Evolutionary conservation across 192 early-diverging fungal genomes (phyloP).

Genomic region (Backusella parvicylindrica): DNA sequence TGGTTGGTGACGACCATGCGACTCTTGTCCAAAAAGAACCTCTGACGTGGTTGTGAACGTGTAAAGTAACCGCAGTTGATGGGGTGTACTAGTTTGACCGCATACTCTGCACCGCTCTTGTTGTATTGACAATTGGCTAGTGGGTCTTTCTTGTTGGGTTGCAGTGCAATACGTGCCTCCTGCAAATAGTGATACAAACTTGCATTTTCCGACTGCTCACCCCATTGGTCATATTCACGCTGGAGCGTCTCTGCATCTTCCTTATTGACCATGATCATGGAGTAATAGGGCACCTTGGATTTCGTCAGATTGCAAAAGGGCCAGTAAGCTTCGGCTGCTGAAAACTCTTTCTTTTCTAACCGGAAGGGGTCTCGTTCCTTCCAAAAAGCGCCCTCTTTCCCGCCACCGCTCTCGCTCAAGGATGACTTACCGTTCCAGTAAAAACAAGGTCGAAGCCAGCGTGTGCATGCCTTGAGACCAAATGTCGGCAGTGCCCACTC

Average conservation of each 20-base stretch:
- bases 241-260: conserved; percentile 43
- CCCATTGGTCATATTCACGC: conserved; percentile 6
- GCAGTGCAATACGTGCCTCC: conserved; percentile 46
- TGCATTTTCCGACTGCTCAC: conserved; percentile 21
- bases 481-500: conserved; percentile 44
- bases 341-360: conserved; percentile 52
- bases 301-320: conserved; percentile 19
- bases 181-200: conserved; percentile 44
- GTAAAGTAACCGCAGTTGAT: conserved; percentile 59
- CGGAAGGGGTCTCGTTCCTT: conserved; percentile 37
- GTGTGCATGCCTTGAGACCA: conserved; percentile 28
- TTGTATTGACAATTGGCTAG: conserved; percentile 50
- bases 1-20: conserved; percentile 51
- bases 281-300: conserved; percentile 34
- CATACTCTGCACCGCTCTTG: conserved; percentile 47
- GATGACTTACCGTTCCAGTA: conserved; percentile 61
- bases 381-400: conserved; percentile 48
- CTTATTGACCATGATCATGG: conserved; percentile 53
- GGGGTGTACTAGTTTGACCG: conserved; percentile 52
- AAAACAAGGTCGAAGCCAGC: conserved; percentile 49
- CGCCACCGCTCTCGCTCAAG: conserved; percentile 22
- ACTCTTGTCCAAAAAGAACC: conserved; percentile 50
- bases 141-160: conserved; percentile 34
- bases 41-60: conserved; percentile 47
- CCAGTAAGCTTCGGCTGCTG: conserved; percentile 52